Evolutionary conservation across 228 moss, liverwort and hornwort genomes (phyloP), one percentile per base, ranked within the genome.

Genomic region (Sphagnum magellanicum): DNA sequence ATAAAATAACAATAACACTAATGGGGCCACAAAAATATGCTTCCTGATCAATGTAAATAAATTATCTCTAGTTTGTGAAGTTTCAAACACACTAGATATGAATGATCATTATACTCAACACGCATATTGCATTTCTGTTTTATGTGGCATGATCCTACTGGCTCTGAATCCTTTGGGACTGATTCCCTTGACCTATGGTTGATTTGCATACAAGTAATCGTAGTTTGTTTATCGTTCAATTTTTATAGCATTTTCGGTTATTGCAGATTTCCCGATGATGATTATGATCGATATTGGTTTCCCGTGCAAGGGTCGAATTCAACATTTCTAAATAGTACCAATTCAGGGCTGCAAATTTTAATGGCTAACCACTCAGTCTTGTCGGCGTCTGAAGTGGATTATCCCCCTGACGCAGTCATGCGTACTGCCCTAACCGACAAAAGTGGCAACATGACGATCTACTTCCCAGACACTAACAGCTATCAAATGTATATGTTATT

Each of bases 251-350:
- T 17, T 17, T 17, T 17, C 17, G 0, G 17, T 66, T 49, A 55
- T 47, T 66, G 71, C 75, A 87, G 87, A 51, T 78, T 16, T 53
- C 83, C 87, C 17, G 50, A 69, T 48, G 83, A 87, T 67, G 0
- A 0, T 9, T 74, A 76, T 49, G 83, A 87, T 62, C 80, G 81
- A 2, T 75, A 72, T 70, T 83, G 81, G 87, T 50, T 60, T 60
- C 78, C 6, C 71, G 63, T 65, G 71, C 77, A 10, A 17, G 48
- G 47, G 49, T 9, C 58, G 3, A 55, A 3, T 48, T 74, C 75
- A 5, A 57, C 48, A 6, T 75, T 81, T 13, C 61, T 76, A 12
- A 50, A 48, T 47, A 8, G 15, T 6, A 68, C 82, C 49, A 0
- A 0, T 4, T 55, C 70, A 5, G 14, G 46, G 8, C 13, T 70